phyloP scores from a whole-genome alignment of 768 basidiomycete genomes.

The Baorangia bicolor region DNA sequence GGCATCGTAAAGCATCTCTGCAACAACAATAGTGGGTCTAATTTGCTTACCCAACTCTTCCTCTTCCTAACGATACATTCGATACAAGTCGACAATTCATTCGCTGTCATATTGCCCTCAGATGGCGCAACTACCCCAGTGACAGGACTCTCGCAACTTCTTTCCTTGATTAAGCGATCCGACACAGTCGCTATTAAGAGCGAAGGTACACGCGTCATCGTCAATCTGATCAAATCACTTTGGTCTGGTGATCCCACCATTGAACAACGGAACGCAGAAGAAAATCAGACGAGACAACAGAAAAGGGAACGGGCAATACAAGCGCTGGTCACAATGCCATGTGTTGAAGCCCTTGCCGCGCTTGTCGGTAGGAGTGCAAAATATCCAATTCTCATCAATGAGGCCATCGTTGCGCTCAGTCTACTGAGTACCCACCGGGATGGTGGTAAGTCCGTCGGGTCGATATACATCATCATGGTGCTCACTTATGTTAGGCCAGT shows the following conservation, averaged over 20 bases:
- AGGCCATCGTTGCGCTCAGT: constrained; percentile 81
- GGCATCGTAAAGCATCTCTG: constrained; percentile 90
- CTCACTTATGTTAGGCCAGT: constrained; percentile 44
- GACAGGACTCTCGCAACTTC: constrained; percentile 64
- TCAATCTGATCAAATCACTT: constrained; percentile 79
- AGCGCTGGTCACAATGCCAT: constrained; percentile 49
- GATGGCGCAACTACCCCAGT: constrained; percentile 28
- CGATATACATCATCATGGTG: background rate
- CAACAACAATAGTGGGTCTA: constrained; percentile 61
- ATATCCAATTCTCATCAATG: constrained; percentile 85
- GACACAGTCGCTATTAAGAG: constrained; percentile 82
- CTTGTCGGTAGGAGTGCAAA: constrained; percentile 75
- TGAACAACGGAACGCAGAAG: constrained; percentile 32
- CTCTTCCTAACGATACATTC: constrained; percentile 27
- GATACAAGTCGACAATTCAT: constrained; percentile 43
- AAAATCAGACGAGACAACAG: constrained; percentile 42
- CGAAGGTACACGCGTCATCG: constrained; percentile 86
- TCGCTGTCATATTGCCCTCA: constrained; percentile 50
- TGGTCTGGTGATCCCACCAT: constrained; percentile 53
- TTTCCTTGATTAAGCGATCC: constrained; percentile 74
- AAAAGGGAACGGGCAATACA: constrained; percentile 55
- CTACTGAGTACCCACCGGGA: constrained; percentile 64
- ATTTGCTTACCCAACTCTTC: constrained; percentile 10
- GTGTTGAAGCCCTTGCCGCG: constrained; percentile 60
- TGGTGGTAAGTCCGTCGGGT: constrained; percentile 52